Evolutionary conservation across 805 yeast species (phyloP), one percentile per base, ranked within the genome.

Genomic region (Crinitomyces ghanaensis): DNA sequence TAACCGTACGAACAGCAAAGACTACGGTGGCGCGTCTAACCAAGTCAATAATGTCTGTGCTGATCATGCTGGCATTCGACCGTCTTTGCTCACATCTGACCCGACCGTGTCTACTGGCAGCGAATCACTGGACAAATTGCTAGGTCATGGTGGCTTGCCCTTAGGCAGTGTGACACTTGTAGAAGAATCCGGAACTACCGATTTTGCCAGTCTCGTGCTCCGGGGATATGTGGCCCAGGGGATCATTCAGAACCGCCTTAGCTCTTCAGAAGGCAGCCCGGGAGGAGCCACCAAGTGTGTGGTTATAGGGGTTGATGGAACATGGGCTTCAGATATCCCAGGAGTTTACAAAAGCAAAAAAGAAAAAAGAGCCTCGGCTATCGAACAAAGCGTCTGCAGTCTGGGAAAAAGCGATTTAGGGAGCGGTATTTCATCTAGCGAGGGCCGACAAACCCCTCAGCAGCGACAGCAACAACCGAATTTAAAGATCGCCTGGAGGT

Each of bases 401-500:
- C n/a, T n/a, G n/a, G n/a, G n/a, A n/a, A n/a, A n/a, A n/a, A n/a
- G n/a, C n/a, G n/a, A n/a, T n/a, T n/a, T n/a, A 16, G 13, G 39
- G 26, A 3, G 13, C 19, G 14, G 15, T 25, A 23, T 13, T 11
- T 4, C 26, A 17, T 18, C 33, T 29, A 16, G 27, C 27, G n/a
- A 25, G 14, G n/a, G n/a, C 27, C n/a, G n/a, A n/a, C 8, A 12
- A n/a, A 30, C 30, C 8, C 38, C 36, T 33, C 40, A 25, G 9
- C 8, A 11, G 23, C 23, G 23, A 20, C 8, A 20, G 23, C 11
- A 8, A 11, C 11, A 20, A 11, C 23, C 11, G 6, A 25, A 77
- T 42, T 60, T 86, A 66, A 81, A 77, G 50, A 86, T 86, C 44
- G 96, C 97, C 1, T 86, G 97, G 97, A 70, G 96, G 48, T 86